Conservation (phyloP, 805 yeast species). For the Danielozyma ontarioensis region DNA sequence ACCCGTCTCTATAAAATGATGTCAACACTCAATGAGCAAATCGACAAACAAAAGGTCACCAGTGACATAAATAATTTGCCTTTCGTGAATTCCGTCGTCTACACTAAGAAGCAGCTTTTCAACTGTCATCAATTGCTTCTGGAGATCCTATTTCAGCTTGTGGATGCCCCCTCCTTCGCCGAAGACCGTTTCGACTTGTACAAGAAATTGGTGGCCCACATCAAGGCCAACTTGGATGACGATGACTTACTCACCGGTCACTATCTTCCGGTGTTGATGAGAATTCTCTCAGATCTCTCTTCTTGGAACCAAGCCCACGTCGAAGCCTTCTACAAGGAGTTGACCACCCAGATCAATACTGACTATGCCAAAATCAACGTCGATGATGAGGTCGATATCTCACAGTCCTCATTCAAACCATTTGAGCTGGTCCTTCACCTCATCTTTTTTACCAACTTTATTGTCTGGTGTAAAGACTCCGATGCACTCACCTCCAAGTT, state of each 20-base stretch:
- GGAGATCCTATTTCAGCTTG: conserved; percentile 53
- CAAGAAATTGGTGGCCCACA: conserved; percentile 37
- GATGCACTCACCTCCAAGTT: conserved; percentile 35
- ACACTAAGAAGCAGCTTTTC: conserved; percentile 58
- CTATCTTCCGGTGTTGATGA: conserved; percentile 55
- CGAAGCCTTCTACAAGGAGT: conserved; percentile 33
- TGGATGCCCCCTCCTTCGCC: conserved; percentile 30
- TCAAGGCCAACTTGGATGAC: conserved; percentile 41
- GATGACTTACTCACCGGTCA: conserved; percentile 64
- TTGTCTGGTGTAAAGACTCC: conserved; percentile 61
- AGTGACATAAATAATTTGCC: conserved; percentile 44
- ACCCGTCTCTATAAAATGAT: conserved; percentile 53
- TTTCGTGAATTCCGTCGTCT: conserved; percentile 38
- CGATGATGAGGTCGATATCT: conserved; percentile 23
- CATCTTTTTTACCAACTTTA: conserved; percentile 52
- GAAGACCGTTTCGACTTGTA: conserved; percentile 29
- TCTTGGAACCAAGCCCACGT: conserved; percentile 33
- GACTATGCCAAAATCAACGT: conserved; percentile 18
- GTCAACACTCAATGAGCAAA: conserved; percentile 45
- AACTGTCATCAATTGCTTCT: conserved; percentile 69
- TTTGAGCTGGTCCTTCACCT: conserved; percentile 41
- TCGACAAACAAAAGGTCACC: conserved; percentile 43
- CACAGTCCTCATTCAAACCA: conserved; percentile 26
- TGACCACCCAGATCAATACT: conserved; percentile 28
- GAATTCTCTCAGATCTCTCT: conserved; percentile 38